Evolutionary conservation across 371 early-diverging fungal genomes (phyloP).

Genomic region (Globomyces sp.): DNA sequence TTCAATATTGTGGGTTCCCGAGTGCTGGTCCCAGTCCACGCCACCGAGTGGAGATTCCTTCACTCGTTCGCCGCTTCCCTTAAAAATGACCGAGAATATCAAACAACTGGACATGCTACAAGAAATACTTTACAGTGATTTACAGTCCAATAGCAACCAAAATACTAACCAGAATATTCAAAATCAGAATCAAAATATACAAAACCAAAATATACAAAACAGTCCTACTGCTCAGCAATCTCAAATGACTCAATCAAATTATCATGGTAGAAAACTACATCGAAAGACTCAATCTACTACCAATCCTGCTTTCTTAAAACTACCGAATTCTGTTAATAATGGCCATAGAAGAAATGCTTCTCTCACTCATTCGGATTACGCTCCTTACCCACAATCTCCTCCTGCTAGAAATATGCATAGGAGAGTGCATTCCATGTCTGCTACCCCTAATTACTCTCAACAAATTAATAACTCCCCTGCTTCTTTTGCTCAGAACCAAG

Average conservation of each 20-base stretch:
- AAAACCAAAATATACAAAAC: not conserved
- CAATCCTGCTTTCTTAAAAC: too few relatives aligned
- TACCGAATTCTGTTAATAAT: too few relatives aligned
- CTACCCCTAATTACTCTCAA: conserved; percentile 1
- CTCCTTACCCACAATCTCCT: not conserved
- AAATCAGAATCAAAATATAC: not conserved
- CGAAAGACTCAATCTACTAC: not conserved
- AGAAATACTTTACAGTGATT: too few relatives aligned
- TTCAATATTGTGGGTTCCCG: too few relatives aligned
- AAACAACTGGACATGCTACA: too few relatives aligned
- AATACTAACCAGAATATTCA: not conserved
- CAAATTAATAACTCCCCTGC: conserved; percentile 4
- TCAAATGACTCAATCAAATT: not conserved
- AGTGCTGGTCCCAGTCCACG: too few relatives aligned
- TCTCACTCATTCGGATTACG: not conserved
- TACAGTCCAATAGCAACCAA: too few relatives aligned
- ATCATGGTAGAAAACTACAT: not conserved
- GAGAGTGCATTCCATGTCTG: conserved; percentile 4
- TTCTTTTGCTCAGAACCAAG: not conserved
- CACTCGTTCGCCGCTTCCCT: too few relatives aligned
- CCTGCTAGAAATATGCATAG: not conserved
- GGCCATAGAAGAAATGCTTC: conserved; percentile 1
- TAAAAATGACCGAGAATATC: too few relatives aligned
- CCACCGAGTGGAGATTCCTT: too few relatives aligned
- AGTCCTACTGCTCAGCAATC: not conserved